phyloP scores from a whole-genome alignment of 164 flowering plant genomes.

The Nymphaea colorata region DNA sequence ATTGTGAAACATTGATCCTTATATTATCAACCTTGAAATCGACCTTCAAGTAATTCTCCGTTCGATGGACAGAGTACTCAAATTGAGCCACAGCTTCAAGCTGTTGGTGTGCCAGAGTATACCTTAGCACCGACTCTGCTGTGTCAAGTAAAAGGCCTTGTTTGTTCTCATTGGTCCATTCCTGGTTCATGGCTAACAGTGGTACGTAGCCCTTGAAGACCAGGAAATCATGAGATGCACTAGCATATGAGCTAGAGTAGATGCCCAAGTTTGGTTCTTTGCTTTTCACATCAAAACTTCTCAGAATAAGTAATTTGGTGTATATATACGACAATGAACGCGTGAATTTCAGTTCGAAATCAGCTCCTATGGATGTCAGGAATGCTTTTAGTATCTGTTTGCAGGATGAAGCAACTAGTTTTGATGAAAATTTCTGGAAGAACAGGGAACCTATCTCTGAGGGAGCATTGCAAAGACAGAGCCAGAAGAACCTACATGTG shows the following conservation, averaged over 20 bases:
- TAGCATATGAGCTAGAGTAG: conserved; percentile 39
- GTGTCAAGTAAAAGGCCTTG: conserved; percentile 25
- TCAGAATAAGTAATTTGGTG: conserved; percentile 49
- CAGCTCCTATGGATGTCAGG: conserved; percentile 52
- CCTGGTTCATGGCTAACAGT: conserved; percentile 34
- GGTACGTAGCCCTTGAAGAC: conserved; percentile 59
- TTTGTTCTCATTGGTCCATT: conserved; percentile 7
- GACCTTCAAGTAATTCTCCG: conserved; percentile 39
- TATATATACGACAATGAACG: conserved; percentile 67
- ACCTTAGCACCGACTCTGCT: conserved; percentile 47
- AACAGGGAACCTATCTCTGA: conserved; percentile 57
- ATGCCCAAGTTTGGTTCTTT: conserved; percentile 9
- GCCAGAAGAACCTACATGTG: conserved; percentile 67
- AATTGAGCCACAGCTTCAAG: conserved; percentile 65
- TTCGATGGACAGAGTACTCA: conserved; percentile 43
- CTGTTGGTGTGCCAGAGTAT: conserved; percentile 79
- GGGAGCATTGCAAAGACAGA: conserved; percentile 65
- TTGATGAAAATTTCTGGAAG: conserved; percentile 44
- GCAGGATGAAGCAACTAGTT: conserved; percentile 22
- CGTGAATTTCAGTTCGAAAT: conserved; percentile 63
- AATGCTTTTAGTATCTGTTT: conserved; percentile 34
- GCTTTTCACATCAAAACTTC: conserved; percentile 28
- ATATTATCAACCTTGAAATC: conserved; percentile 61
- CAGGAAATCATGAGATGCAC: conserved; percentile 71
- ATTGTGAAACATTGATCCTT: conserved; percentile 55